These are phyloP conservation scores for Globisporangium sylvaticum DNA, from an alignment of 352 stramenopile species.

Conservation along the genomic window DNA sequence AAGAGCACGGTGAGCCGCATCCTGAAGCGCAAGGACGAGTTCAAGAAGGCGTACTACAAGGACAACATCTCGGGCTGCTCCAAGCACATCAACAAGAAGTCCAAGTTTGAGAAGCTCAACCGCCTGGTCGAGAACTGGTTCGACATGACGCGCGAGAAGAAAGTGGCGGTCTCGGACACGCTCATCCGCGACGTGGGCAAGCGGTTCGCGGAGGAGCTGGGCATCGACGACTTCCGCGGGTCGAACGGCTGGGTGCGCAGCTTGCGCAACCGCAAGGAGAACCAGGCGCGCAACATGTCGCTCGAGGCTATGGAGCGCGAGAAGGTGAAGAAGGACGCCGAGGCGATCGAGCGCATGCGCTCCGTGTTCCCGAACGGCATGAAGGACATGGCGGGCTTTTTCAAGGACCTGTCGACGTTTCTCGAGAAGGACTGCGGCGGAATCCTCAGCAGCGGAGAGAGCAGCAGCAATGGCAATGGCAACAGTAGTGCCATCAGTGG, in stretches of 20 bases:
- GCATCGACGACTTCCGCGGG: slow-evolving; percentile 68
- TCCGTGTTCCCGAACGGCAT: slow-evolving; percentile 60
- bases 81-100: slow-evolving; percentile 88
- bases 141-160: slow-evolving; percentile 73
- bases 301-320: slow-evolving; percentile 55
- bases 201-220: slow-evolving; percentile 65
- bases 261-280: slow-evolving; percentile 74
- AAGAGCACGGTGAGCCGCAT: slow-evolving; percentile 84
- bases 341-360: slow-evolving; percentile 74
- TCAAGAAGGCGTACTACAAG: slow-evolving; percentile 86
- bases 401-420: slow-evolving; percentile 71
- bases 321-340: slow-evolving; percentile 62
- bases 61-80: slow-evolving; percentile 80
- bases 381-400: slow-evolving; percentile 72
- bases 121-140: slow-evolving; percentile 81
- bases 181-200: slow-evolving; percentile 75
- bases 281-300: slow-evolving; percentile 47
- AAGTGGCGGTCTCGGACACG: slow-evolving; percentile 62
- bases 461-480: not conserved
- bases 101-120: slow-evolving; percentile 84
- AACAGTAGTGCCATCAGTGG: slow-evolving; percentile 4
- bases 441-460: slow-evolving; percentile 4
- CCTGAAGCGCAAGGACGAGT: slow-evolving; percentile 84
- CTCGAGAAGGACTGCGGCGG: slow-evolving; percentile 55
- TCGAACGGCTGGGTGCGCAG: slow-evolving; percentile 81